These are phyloP conservation scores for Conringia planisiliqua DNA, from an alignment of 345 rosid genomes.

Conservation along the genomic window DNA sequence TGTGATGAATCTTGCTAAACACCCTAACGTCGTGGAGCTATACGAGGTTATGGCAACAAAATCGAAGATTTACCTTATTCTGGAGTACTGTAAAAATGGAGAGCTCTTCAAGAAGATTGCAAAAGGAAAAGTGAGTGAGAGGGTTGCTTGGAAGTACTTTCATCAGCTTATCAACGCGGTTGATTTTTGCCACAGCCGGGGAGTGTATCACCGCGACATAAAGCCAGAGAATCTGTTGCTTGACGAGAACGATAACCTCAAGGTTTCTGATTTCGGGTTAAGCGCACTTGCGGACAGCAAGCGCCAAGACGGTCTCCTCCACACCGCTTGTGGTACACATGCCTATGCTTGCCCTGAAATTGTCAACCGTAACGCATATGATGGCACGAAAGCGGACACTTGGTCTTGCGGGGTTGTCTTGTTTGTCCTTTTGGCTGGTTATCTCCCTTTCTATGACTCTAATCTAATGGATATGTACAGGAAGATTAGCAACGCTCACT, in stretches of 20 bases:
- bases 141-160: constrained; percentile 59
- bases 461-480: constrained; percentile 75
- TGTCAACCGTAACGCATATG: constrained; percentile 63
- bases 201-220: constrained; percentile 76
- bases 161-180: constrained; percentile 61
- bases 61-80: constrained; percentile 56
- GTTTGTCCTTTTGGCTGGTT: constrained; percentile 71
- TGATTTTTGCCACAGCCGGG: constrained; percentile 72
- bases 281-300: constrained; percentile 66
- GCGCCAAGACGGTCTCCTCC: constrained; percentile 66
- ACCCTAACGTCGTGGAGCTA: constrained; percentile 61
- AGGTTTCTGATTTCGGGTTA: constrained; percentile 72
- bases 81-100: constrained; percentile 79
- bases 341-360: constrained; percentile 85
- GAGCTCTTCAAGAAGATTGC: constrained; percentile 70
- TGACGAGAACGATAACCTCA: constrained; percentile 68
- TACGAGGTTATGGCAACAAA: constrained; percentile 81
- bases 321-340: constrained; percentile 72
- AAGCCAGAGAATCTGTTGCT: constrained; percentile 76
- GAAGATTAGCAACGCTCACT: constrained; percentile 62
- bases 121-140: constrained; percentile 58
- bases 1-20: constrained; percentile 65
- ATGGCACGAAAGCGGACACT: constrained; percentile 66
- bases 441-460: constrained; percentile 71
- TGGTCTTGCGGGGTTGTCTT: constrained; percentile 89